A percentile compares a stretch with the other conserved stretches of the same genome.
phyloP scores from a whole-genome alignment of 495 filamentous ascomycete genomes.

The Pyrenula aspistea region DNA sequence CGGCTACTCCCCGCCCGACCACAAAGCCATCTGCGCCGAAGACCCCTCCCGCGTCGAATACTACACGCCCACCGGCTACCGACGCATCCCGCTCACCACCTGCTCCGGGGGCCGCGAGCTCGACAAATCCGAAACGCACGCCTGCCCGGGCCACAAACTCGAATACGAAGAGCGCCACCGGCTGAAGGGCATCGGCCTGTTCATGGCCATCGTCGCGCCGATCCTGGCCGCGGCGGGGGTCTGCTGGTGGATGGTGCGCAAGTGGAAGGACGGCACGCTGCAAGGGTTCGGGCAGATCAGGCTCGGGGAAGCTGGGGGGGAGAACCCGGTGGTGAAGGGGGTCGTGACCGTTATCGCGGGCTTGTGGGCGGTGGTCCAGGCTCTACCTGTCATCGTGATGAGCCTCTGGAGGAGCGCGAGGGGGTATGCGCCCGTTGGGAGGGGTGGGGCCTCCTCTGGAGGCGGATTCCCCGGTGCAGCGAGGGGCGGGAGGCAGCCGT shows the following conservation, averaged over 20 bases:
- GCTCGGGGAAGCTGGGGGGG: conserved; percentile 51
- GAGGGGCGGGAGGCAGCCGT: conserved; percentile 43
- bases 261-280: conserved; percentile 60
- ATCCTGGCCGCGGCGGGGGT: conserved; percentile 52
- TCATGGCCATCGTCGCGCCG: conserved; percentile 72
- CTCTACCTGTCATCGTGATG: conserved; percentile 57
- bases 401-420: conserved; percentile 54
- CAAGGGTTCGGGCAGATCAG: conserved; percentile 69
- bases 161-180: conserved; percentile 65
- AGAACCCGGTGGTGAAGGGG: conserved; percentile 59
- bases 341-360: conserved; percentile 70
- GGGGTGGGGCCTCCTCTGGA: conserved; percentile 14
- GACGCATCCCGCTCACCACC: conserved; percentile 80
- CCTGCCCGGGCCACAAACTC: conserved; percentile 67
- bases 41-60: conserved; percentile 60
- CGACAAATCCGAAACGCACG: conserved; percentile 43
- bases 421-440: conserved; percentile 24
- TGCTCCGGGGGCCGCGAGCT: conserved; percentile 62
- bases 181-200: conserved; percentile 61
- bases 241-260: conserved; percentile 77
- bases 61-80: conserved; percentile 74
- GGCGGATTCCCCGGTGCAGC: conserved; percentile 23
- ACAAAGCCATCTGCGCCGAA: conserved; percentile 48
- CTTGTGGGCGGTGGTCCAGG: conserved; percentile 59
- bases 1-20: conserved; percentile 56